These are phyloP conservation scores for Candida koratica DNA, from an alignment of 805 yeast species.

Conservation along the genomic window DNA sequence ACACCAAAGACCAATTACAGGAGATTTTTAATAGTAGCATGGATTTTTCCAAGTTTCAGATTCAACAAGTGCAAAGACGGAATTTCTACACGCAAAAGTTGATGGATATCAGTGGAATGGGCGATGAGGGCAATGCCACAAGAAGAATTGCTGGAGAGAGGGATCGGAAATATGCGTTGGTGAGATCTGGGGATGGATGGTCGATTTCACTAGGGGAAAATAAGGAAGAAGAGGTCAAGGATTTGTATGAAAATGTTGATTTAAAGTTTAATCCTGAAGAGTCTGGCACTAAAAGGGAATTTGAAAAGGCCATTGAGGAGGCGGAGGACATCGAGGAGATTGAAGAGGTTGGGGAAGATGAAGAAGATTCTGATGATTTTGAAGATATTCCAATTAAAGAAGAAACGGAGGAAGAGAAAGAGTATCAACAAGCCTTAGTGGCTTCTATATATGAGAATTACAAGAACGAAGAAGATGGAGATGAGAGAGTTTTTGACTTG, in stretches of 20 bases:
- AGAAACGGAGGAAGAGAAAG: constrained; percentile 28
- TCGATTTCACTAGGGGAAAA: constrained; percentile 54
- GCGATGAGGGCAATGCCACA: constrained; percentile 46
- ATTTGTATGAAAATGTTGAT: constrained; percentile 7
- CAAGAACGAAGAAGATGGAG: background rate
- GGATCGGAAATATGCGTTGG: constrained; percentile 68
- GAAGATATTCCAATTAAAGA: constrained; percentile 56
- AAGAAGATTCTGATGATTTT: constrained; percentile 28
- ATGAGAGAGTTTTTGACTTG: constrained; percentile 14
- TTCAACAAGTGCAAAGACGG: constrained; percentile 86
- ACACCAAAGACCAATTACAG: constrained; percentile 82
- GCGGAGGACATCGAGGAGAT: background rate
- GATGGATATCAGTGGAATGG: constrained; percentile 81
- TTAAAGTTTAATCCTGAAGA: constrained; percentile 1
- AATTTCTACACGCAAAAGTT: constrained; percentile 85
- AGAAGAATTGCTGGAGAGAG: constrained; percentile 80
- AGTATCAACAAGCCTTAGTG: constrained; percentile 27
- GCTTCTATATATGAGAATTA: constrained; percentile 35
- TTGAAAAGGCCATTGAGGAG: no score
- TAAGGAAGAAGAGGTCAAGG: constrained; percentile 35
- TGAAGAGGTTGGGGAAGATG: background rate
- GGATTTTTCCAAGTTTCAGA: constrained; percentile 91
- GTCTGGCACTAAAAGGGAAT: background rate
- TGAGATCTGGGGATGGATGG: constrained; percentile 81
- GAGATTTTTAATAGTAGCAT: constrained; percentile 75